These are phyloP conservation scores for Didymella keratinophila DNA, from an alignment of 2,329 filamentous ascomycete species.

Conservation along the genomic window DNA sequence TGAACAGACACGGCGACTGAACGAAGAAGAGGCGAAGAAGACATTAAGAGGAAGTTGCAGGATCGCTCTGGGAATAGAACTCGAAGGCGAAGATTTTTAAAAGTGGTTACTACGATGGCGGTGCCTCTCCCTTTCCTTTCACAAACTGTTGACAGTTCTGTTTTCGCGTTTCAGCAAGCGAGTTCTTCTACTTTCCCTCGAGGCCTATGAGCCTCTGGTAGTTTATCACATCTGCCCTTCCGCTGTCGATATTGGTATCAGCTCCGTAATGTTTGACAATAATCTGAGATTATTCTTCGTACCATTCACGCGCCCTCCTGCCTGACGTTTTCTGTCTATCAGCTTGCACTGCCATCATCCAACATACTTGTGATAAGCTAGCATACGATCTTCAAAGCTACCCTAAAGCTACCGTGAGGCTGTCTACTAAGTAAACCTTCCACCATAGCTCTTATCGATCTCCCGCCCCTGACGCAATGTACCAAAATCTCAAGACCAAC, in stretches of 20 bases:
- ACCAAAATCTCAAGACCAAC: too few relatives aligned
- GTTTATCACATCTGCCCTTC: background rate
- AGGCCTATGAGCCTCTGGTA: background rate
- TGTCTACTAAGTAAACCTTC: too few relatives aligned
- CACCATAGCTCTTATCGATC: background rate
- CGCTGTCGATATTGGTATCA: background rate
- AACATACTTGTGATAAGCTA: background rate
- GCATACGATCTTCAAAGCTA: background rate
- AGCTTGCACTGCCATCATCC: background rate
- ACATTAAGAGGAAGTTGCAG: constrained; percentile 36
- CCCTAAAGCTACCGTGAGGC: background rate
- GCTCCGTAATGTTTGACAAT: background rate
- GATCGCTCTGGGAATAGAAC: constrained; percentile 35
- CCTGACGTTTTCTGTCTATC: too few relatives aligned
- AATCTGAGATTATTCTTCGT: background rate
- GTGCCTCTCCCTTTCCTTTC: background rate
- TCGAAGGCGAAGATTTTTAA: constrained; percentile 62
- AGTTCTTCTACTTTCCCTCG: background rate
- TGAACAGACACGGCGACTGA: constrained; percentile 24
- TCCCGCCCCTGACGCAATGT: background rate
- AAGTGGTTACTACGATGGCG: constrained; percentile 44
- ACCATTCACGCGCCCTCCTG: background rate
- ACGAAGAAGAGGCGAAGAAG: constrained; percentile 41
- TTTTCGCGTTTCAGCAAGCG: background rate
- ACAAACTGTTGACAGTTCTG: background rate